Conservation (phyloP, 2,329 filamentous ascomycete species). For the Apiospora saccharicola region DNA sequence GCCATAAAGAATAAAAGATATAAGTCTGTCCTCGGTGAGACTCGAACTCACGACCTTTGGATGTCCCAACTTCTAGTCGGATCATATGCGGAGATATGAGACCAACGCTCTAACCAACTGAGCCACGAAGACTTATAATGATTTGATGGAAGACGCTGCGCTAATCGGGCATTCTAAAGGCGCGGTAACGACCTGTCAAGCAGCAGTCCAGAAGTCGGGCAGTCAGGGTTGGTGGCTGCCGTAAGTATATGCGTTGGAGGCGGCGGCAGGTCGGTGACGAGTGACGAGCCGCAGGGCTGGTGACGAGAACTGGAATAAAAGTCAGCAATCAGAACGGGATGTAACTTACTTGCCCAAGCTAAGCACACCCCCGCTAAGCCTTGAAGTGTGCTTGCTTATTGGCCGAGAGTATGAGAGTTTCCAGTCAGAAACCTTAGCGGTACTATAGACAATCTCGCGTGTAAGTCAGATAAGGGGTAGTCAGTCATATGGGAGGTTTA, state of each 20-base stretch:
- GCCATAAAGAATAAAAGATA: background rate
- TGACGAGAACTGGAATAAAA: background rate
- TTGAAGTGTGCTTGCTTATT: background rate
- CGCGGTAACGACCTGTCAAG: background rate
- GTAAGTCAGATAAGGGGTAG: background rate
- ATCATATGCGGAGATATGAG: constrained; percentile 41
- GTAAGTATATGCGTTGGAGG: background rate
- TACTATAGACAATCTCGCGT: background rate
- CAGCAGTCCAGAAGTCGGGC: background rate
- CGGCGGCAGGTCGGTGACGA: background rate
- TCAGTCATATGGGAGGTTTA: background rate
- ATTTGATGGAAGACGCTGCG: background rate
- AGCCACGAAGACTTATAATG: constrained; percentile 46
- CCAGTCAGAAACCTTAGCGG: background rate
- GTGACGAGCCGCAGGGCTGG: background rate
- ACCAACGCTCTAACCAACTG: constrained; percentile 54
- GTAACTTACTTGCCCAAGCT: background rate
- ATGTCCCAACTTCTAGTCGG: constrained; percentile 35
- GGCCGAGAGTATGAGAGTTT: background rate
- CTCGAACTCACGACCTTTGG: constrained; percentile 60
- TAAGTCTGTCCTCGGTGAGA: constrained; percentile 50
- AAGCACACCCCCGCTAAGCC: constrained; percentile 1
- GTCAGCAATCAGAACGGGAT: background rate
- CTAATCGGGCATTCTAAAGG: background rate
- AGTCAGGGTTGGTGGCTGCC: background rate